Evolutionary conservation across 352 stramenopile species (phyloP), one percentile per base, ranked within the genome.

Genomic region (Phytophthora aleatoria): DNA sequence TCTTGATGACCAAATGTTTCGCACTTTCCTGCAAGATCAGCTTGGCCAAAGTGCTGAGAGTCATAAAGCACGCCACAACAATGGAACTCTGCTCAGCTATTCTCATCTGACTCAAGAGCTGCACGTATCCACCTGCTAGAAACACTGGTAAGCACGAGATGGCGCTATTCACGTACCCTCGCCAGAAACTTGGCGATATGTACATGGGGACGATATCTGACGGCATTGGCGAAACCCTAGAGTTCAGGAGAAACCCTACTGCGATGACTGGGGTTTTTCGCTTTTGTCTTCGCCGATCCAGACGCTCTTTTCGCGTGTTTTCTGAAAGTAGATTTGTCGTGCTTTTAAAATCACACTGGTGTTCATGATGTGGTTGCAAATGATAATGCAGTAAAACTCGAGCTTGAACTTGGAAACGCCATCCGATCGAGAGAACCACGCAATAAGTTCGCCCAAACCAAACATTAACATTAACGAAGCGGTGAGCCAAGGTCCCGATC

Each of bases 21-120:
- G 59, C 63, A 9, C 45, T 12, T 49, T 86, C 77, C 42, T 86
- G 74, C 3, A 75, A 44, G 5, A 54, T 12, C 2, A 86, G 24
- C 27, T 86, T 86, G 12, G 71, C 45, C 12, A 57, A 27, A 12
- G 69, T 68, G 13, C 77, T 85, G 26, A 63, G 38, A 15, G 30
- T 61, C 27, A 71, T 57, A 20, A 76, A 78, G 36, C 33, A 53
- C 3, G 38, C 35, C 12, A 78, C 42, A 10, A 73, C 12, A 5
- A 57, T 36, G 9, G 44, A 57, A 16, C 59, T 50, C 11, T 61
- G 61, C 15, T 64, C 51, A 7, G 64, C 36, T 10, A 69, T 51
- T 26, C 61, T 44, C 26, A 70, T 27, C 24, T 63, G 43, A 16
- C 39, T 62, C 36, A 73, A 44, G n/a, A 69, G 47, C 36, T 73